Base-by-base conservation (phyloP, 2,329 filamentous ascomycete species). In the Myriosclerotinia duriaeana region DNA sequence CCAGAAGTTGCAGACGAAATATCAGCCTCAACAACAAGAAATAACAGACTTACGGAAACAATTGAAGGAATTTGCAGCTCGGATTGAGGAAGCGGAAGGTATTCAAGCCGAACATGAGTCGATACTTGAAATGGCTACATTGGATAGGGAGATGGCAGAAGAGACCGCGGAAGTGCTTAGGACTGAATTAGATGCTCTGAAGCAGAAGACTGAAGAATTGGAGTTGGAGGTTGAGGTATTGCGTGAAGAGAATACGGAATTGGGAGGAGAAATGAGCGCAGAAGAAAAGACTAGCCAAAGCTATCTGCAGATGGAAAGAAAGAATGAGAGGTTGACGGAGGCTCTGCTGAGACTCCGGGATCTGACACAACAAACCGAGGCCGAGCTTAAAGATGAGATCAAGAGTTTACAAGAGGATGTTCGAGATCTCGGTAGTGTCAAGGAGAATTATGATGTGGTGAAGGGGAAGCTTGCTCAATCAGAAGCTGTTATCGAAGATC, bases 121-220 rank as follows among this genome's bases (percentile, higher is more conserved):
- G 4, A 86, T 90, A 8, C 80, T 97, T 74, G 95, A 99, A 78
- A 86, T 95, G 78, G 92, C 93, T 8, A 89, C 91, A 0, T 81
- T 99, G 36, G 95, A 99, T 76, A 87, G 92, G 54, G 94, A 99
- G 78, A 96, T 98, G 91, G 95, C 95, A 0, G 93, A 99, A 77
- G 94, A 97, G 78, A 92, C 88, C 53, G 89, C 91, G 0, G 95
- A 98, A 71, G 87, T 89, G 22, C 82, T 90, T 61, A 95, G 93
- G 76, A 84, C 86, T 1, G 93, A 99, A 75, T 80, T 96, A 34
- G 91, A 96, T 48, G 84, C 87, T 2, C 77, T 96, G 64, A 91
- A 92, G 74, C 80, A 85, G 67, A 92, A 89, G 74, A 79, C 87
- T 1, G 93, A 98, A 76, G 93, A 98, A 77, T 81, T 96, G 9